Evolutionary conservation across 2,329 filamentous ascomycete species (phyloP).

Genomic region (Massarina eburnea): DNA sequence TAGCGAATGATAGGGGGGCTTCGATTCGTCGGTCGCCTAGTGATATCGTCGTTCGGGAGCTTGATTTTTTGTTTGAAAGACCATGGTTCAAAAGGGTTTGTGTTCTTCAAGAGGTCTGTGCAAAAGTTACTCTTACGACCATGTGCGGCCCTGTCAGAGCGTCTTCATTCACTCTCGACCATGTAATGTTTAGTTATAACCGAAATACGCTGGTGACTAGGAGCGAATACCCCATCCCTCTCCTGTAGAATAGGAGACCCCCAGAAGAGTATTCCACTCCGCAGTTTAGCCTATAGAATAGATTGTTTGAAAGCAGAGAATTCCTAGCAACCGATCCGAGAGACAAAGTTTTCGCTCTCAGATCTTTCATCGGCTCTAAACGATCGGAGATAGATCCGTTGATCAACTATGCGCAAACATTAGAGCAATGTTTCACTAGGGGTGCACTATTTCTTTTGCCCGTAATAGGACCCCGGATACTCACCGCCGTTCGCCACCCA

Average conservation of each 20-base stretch:
- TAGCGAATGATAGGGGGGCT: neutral
- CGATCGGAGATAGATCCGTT: constrained; percentile 1
- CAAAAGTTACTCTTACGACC: neutral
- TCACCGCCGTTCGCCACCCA: constrained; percentile 8
- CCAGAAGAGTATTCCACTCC: neutral
- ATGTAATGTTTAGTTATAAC: neutral
- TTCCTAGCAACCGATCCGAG: constrained; percentile 9
- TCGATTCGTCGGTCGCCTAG: neutral
- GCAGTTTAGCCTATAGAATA: constrained; percentile 5
- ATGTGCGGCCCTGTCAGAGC: constrained; percentile 5
- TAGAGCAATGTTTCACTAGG: constrained; percentile 1
- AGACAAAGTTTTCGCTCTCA: constrained; percentile 10
- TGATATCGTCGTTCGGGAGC: constrained; percentile 2
- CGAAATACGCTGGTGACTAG: neutral
- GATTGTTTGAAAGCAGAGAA: constrained; percentile 3
- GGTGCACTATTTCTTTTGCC: constrained; percentile 6
- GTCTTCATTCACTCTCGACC: neutral
- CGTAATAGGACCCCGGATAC: constrained; percentile 2
- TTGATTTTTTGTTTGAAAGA: constrained; percentile 4
- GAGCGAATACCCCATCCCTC: neutral
- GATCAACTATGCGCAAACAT: constrained; percentile 2
- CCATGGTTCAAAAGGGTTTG: constrained; percentile 21
- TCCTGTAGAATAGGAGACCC: neutral
- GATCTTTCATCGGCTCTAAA: constrained; percentile 2
- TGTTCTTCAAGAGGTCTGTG: constrained; percentile 21